phyloP scores from a whole-genome alignment of 805 yeast genomes.

The Kuraishia capsulata region DNA sequence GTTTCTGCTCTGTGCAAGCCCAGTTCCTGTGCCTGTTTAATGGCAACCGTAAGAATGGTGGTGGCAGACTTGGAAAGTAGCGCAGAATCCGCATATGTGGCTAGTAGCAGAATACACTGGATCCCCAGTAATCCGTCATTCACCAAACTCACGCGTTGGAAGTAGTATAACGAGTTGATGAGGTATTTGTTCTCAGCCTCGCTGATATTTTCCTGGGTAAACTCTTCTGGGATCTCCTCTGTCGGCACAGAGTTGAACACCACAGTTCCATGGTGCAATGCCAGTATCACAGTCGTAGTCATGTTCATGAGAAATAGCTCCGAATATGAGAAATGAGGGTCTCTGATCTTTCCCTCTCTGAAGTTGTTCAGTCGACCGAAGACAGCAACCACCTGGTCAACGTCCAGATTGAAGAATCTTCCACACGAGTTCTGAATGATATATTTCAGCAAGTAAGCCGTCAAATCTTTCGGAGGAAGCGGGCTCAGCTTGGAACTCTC shows the following conservation, averaged over 20 bases:
- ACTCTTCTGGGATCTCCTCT: background rate
- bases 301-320: conserved; percentile 23
- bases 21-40: conserved; percentile 45
- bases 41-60: conserved; percentile 33
- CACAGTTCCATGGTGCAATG: conserved; percentile 5
- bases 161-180: conserved; percentile 39
- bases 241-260: conserved; percentile 2
- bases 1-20: conserved; percentile 47
- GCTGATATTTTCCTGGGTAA: conserved; percentile 12
- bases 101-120: conserved; percentile 41
- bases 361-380: conserved; percentile 8
- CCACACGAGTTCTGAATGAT: conserved; percentile 7
- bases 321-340: conserved; percentile 15
- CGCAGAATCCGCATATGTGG: conserved; percentile 24
- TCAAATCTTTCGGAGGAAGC: conserved; percentile 20
- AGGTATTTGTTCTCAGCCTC: conserved; percentile 21
- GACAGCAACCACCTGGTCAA: conserved; percentile 9
- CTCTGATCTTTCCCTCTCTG: background rate
- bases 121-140: conserved; percentile 44
- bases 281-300: conserved; percentile 14
- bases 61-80: conserved; percentile 29
- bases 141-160: conserved; percentile 36
- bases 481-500: conserved; percentile 15
- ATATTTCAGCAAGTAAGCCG: conserved; percentile 8
- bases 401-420: conserved; percentile 5